Base-by-base conservation (phyloP, 257 asterid species). In the Leonotis leonurus region DNA sequence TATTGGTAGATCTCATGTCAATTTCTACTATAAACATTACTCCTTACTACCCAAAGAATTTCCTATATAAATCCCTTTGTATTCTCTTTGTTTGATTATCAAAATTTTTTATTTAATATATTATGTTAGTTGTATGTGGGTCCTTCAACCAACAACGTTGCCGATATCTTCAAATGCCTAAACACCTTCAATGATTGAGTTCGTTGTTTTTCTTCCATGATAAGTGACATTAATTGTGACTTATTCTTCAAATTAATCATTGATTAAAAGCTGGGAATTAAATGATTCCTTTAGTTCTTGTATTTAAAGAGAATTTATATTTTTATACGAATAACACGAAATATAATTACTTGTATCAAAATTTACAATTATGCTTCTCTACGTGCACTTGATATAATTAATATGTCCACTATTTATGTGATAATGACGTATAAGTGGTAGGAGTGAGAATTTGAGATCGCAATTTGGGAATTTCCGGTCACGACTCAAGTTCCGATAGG, bases 131-230 rank as follows among this genome's bases (percentile, higher is more conserved):
- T 67, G 72, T 1, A 36, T 48, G 67, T 58, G 73, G 60, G 67
- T 54, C 73, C 17, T 9, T 35, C 44, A 68, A 49, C 72, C 52
- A 67, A 37, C 54, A 33, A 58, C 8, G 10, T 44, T 30, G 65
- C 44, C 21, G 29, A n/a, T 43, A 56, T 45, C 44, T 29, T 17
- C 48, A 43, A 66, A 18, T 55, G 40, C 57, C 63, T 40, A 13
- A 54, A 55, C 27, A 17, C 25, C 14, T 56, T 16, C 14, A 43
- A 66, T 55, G 49, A 66, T 66, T 66, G 49, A 30, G 45, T n/a
- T 44, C 21, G 14, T 22, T 18, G 27, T 20, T 30, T 32, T 41
- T 41, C 55, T 54, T 25, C 63, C 27, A 10, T 39, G 59, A 55
- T 43, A 32, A 56, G 49, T 56, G 11, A 27, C 29, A 43, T n/a